Evolutionary conservation across 345 rosid genomes (phyloP).

Genomic region (Boechera stricta): DNA sequence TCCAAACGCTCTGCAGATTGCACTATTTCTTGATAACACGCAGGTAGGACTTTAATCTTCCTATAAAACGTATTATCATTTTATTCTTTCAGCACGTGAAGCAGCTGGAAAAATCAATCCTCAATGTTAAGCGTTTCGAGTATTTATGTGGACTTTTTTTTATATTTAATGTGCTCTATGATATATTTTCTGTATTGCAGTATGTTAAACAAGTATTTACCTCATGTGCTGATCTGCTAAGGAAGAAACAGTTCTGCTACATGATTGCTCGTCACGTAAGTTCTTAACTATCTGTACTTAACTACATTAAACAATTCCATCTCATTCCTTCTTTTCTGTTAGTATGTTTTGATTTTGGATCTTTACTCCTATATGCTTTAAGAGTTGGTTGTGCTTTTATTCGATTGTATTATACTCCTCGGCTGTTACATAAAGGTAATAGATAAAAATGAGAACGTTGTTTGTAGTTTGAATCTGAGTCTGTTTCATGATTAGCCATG

Average conservation of each 20-base stretch:
- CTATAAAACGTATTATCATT: not conserved
- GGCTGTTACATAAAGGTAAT: not conserved
- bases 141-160: not conserved
- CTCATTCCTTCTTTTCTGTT: not conserved
- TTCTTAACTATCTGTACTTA: conserved; percentile 20
- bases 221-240: conserved; percentile 67
- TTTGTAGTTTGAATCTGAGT: conserved; percentile 22
- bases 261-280: conserved; percentile 94
- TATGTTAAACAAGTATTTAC: conserved; percentile 76
- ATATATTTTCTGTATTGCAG: conserved; percentile 53
- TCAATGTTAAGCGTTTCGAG: not conserved
- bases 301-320: conserved; percentile 3
- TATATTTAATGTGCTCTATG: conserved; percentile 16
- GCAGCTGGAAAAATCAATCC: conserved; percentile 9
- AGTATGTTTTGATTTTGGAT: conserved; percentile 23
- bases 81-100: conserved; percentile 4
- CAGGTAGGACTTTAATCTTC: conserved; percentile 56
- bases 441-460: not conserved
- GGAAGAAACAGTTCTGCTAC: conserved; percentile 89
- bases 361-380: conserved; percentile 9
- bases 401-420: not conserved
- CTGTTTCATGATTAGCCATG: conserved; percentile 17
- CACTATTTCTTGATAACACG: conserved; percentile 78
- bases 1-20: conserved; percentile 89
- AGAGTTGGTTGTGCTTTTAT: conserved; percentile 17